A percentile compares a stretch with the other conserved stretches of the same genome.
phyloP scores from a whole-genome alignment of 768 basidiomycete genomes.

The Neoboletus magnificus region DNA sequence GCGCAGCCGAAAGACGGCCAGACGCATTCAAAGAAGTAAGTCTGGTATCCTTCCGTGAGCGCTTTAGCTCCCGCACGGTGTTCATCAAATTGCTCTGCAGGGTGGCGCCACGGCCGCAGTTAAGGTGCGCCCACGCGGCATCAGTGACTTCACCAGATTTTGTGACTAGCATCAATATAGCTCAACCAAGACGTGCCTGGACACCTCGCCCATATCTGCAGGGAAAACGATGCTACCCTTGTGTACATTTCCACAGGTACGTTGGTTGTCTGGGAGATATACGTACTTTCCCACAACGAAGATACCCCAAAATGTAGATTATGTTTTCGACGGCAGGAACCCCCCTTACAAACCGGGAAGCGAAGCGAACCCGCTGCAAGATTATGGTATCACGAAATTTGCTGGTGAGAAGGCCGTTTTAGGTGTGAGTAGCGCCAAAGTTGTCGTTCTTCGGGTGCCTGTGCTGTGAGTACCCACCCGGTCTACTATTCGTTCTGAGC shows the following conservation, averaged over 20 bases:
- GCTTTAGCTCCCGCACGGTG: not conserved
- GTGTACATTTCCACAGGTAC: constrained; percentile 91
- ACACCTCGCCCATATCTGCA: constrained; percentile 65
- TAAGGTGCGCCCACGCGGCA: constrained; percentile 43
- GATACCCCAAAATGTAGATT: constrained; percentile 50
- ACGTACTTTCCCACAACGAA: constrained; percentile 6
- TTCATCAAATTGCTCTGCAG: not conserved
- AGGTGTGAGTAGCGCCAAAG: constrained; percentile 51
- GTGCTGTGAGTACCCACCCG: constrained; percentile 57
- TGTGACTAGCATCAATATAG: constrained; percentile 35
- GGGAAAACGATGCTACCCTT: constrained; percentile 59
- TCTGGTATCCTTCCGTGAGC: not conserved
- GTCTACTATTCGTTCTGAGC: not conserved
- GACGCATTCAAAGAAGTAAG: constrained; percentile 88
- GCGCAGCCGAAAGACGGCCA: constrained; percentile 90
- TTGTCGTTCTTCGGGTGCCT: constrained; percentile 81
- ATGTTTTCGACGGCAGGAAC: constrained; percentile 92
- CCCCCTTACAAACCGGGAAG: constrained; percentile 83
- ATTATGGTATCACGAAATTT: constrained; percentile 84
- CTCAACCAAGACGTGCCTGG: constrained; percentile 78
- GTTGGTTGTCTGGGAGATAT: not conserved
- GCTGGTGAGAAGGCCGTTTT: constrained; percentile 83
- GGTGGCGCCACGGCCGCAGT: constrained; percentile 65
- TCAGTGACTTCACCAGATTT: not conserved
- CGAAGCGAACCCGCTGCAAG: constrained; percentile 76